Conservation (phyloP, 2,329 filamentous ascomycete genomes). For the Curvularia sp. region DNA sequence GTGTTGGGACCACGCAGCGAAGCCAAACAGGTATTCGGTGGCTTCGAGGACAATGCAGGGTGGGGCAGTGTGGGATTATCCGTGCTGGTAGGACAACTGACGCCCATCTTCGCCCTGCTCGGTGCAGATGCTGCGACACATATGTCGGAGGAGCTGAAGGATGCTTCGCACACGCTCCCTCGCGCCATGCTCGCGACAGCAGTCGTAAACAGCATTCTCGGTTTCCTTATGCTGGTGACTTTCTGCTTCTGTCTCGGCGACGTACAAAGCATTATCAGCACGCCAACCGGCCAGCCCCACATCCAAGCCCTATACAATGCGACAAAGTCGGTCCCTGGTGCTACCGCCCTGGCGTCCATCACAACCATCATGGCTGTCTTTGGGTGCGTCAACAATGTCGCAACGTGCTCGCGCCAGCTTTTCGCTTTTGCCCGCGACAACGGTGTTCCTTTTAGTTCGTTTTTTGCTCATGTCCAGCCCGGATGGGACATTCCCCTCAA, state of each 20-base stretch:
- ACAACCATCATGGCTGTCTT: constrained; percentile 39
- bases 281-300: constrained; percentile 30
- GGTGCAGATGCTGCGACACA: constrained; percentile 43
- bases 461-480: constrained; percentile 26
- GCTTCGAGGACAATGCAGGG: constrained; percentile 38
- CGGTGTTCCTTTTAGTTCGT: constrained; percentile 24
- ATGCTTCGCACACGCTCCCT: constrained; percentile 48
- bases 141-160: constrained; percentile 45
- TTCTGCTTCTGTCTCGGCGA: constrained; percentile 39
- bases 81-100: constrained; percentile 33
- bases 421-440: constrained; percentile 47
- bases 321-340: constrained; percentile 29
- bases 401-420: constrained; percentile 44
- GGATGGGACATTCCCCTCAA: constrained; percentile 52
- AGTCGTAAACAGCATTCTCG: constrained; percentile 49
- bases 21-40: constrained; percentile 33
- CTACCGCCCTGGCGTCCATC: constrained; percentile 35
- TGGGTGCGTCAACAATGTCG: constrained; percentile 34
- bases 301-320: constrained; percentile 40
- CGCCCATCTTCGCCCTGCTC: constrained; percentile 33
- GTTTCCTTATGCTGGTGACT: constrained; percentile 50
- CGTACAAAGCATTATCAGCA: constrained; percentile 22
- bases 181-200: constrained; percentile 53
- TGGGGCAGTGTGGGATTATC: constrained; percentile 39
- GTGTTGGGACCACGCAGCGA: constrained; percentile 35